Base-by-base conservation (phyloP, 1,284 basidiomycete genomes). In the Grifola frondosa region DNA sequence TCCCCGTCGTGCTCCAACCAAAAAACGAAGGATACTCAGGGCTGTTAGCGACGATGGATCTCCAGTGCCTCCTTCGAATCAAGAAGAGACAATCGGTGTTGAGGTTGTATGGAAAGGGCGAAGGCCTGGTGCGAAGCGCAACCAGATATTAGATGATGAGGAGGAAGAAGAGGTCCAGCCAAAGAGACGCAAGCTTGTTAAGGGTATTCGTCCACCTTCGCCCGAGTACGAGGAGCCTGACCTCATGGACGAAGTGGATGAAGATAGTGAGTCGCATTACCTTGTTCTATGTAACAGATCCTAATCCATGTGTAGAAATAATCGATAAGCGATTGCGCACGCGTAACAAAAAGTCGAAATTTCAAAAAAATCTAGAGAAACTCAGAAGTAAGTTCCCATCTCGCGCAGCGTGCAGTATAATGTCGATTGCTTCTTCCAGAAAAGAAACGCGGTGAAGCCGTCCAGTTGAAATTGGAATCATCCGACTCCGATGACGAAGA, bases 351-450 rank as follows among this genome's bases (percentile, higher is more conserved):
- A 73, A 74, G 58, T 77, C 78, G 11, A 52, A 62, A 4, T 88
- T 78, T 58, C 79, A 84, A 52, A 72, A 72, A 56, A 84, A 78
- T 50, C 62, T 91, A 4, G 82, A 84, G 48, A 77, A 66, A 48
- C 56, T 90, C 38, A 85, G 78, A 65, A 69, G 88, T 80, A 44
- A 44, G 74, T 54, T 13, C 15, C 31, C 10, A 30, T 20, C n/a
- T 30, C 15, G 4, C 16, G 16, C 13, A 24, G 24, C 25, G 15
- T 16, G 23, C 25, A 26, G 3, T 22, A 7, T 26, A 12, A 26
- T 34, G 40, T 48, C 44, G 23, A 21, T 8, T 3, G 15, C 10
- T 15, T 4, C 4, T 2, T 59, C 56, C 49, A 76, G 75, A 73
- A 43, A 74, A 68, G 61, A 81, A 79, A 58, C 70, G 73, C 49